Conservation (phyloP, 306 rosid species). For the apple (Malus domestica) region ASM211411v1 NC_041800.1:17194501-17195000, state of each 20-base stretch:
- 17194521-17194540: neutral
- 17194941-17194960: no score
- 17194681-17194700: neutral
- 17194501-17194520: no score
- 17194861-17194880: constrained; percentile 13
- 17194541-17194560: no score
- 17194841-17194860: neutral
- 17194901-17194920: constrained; percentile 7
- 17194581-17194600: neutral
- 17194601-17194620: no score
- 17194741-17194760: constrained; percentile 24
- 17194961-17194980: neutral
- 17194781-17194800: constrained; percentile 15
- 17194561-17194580: neutral
- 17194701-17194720: constrained; percentile 30
- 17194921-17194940: no score
- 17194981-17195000: neutral
- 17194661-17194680: no score
- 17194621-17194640: neutral
- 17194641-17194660: neutral
- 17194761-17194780: neutral
- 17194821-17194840: constrained; percentile 28
- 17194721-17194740: constrained; percentile 52
- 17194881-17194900: constrained; percentile 8
- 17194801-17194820: neutral